phyloP scores from a whole-genome alignment of 1,284 basidiomycete genomes.

The Malassezia brasiliensis region DNA sequence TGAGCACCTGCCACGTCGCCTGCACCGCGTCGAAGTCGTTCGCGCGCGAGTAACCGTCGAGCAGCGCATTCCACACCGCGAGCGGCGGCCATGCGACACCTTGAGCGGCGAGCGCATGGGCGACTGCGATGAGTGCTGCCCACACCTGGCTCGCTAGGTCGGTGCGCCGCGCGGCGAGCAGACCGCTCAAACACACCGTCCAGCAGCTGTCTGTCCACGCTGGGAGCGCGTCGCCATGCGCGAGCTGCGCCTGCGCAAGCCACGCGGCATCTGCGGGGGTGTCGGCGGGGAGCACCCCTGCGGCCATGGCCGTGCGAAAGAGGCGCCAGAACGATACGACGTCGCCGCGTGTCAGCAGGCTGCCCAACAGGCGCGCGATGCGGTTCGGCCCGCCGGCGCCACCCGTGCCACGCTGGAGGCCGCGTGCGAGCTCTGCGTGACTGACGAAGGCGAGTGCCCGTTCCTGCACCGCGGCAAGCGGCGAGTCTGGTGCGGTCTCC shows the following conservation, averaged over 20 bases:
- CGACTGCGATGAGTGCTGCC: conserved; percentile 8
- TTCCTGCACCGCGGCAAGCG: not conserved
- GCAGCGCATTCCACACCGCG: conserved; percentile 28
- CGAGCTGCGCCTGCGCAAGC: conserved; percentile 3
- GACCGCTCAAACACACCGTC: conserved; percentile 26
- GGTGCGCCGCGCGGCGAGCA: conserved; percentile 21
- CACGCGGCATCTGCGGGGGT: conserved; percentile 1
- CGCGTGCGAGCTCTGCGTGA: conserved; percentile 26
- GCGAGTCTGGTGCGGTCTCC: not conserved
- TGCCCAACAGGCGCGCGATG: conserved; percentile 29
- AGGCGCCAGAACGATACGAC: conserved; percentile 16
- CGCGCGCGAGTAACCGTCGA: conserved; percentile 30
- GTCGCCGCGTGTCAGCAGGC: conserved; percentile 22
- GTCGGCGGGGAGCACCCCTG: conserved; percentile 14
- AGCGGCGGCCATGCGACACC: conserved; percentile 14
- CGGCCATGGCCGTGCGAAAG: conserved; percentile 25
- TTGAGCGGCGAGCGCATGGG: conserved; percentile 9
- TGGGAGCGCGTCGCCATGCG: not conserved
- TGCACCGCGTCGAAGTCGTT: conserved; percentile 21
- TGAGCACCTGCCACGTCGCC: conserved; percentile 25
- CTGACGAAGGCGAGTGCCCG: conserved; percentile 11
- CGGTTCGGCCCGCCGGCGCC: conserved; percentile 21
- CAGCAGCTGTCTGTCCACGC: conserved; percentile 34
- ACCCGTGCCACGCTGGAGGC: conserved; percentile 25
- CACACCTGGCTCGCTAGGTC: conserved; percentile 31